These are phyloP conservation scores for Metschnikowia corniflorae DNA, from an alignment of 805 yeast species.

Conservation along the genomic window DNA sequence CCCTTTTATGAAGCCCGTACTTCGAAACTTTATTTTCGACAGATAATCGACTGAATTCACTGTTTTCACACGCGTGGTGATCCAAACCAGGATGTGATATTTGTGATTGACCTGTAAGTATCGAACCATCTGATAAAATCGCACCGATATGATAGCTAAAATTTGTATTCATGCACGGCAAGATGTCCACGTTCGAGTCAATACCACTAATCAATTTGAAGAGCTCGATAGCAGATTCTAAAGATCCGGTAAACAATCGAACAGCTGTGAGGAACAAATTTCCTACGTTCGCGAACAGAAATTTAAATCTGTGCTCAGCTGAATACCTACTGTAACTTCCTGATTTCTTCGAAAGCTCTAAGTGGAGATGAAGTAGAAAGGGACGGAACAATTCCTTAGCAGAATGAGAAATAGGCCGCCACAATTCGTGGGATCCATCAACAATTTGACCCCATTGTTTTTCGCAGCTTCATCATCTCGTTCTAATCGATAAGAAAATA, in stretches of 20 bases:
- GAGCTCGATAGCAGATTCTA: conserved; percentile 80
- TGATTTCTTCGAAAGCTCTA: conserved; percentile 67
- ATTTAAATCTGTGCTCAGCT: conserved; percentile 56
- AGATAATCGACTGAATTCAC: not conserved
- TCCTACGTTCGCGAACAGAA: conserved; percentile 79
- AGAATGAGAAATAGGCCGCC: conserved; percentile 59
- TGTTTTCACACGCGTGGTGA: conserved; percentile 2
- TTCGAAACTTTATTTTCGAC: not conserved
- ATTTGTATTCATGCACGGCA: conserved; percentile 82
- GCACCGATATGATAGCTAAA: conserved; percentile 88
- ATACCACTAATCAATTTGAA: conserved; percentile 62
- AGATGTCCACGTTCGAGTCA: conserved; percentile 49
- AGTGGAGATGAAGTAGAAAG: conserved; percentile 74
- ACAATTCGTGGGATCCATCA: conserved; percentile 70
- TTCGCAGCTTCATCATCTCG: conserved; percentile 50
- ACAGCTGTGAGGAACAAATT: conserved; percentile 81
- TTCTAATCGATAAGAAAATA: conserved; percentile 49
- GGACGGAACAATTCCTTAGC: conserved; percentile 71
- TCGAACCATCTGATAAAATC: conserved; percentile 57
- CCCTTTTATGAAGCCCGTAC: no score
- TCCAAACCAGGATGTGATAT: conserved; percentile 74
- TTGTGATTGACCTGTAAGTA: conserved; percentile 88
- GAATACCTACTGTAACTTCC: conserved; percentile 28
- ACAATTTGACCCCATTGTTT: conserved; percentile 70
- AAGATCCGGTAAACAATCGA: conserved; percentile 74